These are phyloP conservation scores for Carex scoparia DNA, from an alignment of 176 grass and related monocot species.

Conservation along the genomic window DNA sequence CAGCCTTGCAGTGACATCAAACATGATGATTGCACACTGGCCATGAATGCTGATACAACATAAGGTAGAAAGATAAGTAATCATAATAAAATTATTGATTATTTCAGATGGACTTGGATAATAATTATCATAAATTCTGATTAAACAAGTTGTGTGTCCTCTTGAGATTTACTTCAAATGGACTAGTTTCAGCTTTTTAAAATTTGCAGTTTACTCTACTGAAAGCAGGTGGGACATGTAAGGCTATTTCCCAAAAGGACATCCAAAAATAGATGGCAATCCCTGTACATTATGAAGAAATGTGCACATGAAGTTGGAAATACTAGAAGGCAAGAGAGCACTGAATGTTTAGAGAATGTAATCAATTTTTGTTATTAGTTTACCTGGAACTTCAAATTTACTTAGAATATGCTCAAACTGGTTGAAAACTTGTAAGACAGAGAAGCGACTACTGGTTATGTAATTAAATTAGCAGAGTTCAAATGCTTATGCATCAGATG, in stretches of 20 bases:
- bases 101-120: background rate
- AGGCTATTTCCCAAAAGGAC: background rate
- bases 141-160: background rate
- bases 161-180: background rate
- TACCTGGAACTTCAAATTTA: background rate
- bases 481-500: background rate
- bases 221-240: background rate
- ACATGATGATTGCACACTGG: constrained; percentile 64
- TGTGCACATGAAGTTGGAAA: background rate
- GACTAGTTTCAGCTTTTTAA: background rate
- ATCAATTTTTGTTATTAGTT: background rate
- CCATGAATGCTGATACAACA: constrained; percentile 40
- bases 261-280: background rate
- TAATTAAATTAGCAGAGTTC: background rate
- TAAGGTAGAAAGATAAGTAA: background rate
- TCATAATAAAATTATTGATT: background rate
- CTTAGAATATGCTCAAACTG: background rate
- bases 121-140: background rate
- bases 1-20: constrained; percentile 53
- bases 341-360: background rate
- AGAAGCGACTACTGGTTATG: background rate
- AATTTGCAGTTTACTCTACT: background rate
- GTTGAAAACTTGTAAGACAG: background rate
- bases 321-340: background rate
- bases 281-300: background rate